These are phyloP conservation scores for Cyclotella atomus DNA, from an alignment of 108 stramenopile genomes.

Conservation along the genomic window DNA sequence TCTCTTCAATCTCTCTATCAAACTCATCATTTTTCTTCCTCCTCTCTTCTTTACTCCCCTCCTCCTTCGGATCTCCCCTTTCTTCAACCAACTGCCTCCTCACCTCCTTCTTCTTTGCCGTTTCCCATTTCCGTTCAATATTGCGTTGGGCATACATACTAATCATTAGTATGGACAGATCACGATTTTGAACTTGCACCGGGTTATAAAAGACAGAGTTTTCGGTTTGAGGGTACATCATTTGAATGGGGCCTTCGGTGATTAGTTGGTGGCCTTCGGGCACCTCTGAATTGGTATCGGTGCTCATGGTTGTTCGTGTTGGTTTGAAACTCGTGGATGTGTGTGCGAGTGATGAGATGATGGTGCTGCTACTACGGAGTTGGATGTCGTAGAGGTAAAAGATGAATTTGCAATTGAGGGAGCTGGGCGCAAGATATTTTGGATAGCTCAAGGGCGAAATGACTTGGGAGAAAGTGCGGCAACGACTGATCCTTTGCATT, in stretches of 20 bases:
- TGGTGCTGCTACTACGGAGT: too few species aligned
- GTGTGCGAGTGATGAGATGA: not conserved
- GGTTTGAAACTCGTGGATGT: not conserved
- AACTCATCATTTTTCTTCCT: conserved; percentile 7
- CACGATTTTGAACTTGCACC: conserved; percentile 98
- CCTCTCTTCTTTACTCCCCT: conserved; percentile 30
- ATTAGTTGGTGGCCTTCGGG: conserved; percentile 3
- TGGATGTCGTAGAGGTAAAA: too few species aligned
- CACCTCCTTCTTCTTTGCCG: conserved; percentile 62
- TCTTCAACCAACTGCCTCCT: conserved; percentile 15
- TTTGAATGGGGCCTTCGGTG: conserved; percentile 70
- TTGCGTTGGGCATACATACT: conserved; percentile 84
- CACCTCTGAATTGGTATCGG: not conserved
- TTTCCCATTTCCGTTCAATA: conserved; percentile 57
- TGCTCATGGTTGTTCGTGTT: not conserved
- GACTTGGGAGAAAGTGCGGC: too few species aligned
- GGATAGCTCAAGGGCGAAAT: too few species aligned
- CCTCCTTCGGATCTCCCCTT: conserved; percentile 14
- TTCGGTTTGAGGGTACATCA: conserved; percentile 76
- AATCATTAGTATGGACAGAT: conserved; percentile 92
- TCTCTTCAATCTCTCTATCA: conserved; percentile 31
- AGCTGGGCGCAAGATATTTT: too few species aligned
- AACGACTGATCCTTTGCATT: too few species aligned
- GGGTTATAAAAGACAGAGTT: conserved; percentile 97
- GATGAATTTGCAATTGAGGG: too few species aligned